Conservation (phyloP, 2,329 filamentous ascomycete genomes). For the Exophiala sideris region DNA sequence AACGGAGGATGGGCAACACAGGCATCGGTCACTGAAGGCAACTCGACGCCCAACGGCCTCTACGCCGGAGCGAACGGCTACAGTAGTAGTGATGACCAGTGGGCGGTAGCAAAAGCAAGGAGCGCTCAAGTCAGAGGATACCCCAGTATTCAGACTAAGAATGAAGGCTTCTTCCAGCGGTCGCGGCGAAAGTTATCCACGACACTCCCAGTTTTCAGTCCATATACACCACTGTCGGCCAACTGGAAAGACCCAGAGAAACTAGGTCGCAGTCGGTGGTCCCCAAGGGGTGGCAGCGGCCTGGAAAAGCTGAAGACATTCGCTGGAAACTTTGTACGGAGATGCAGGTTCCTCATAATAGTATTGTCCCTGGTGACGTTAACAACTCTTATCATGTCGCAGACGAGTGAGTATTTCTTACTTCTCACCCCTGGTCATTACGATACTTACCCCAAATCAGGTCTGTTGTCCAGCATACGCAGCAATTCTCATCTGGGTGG, state of each 20-base stretch:
- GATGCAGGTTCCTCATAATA: conserved; percentile 58
- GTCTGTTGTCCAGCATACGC: conserved; percentile 61
- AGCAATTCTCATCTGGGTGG: conserved; percentile 71
- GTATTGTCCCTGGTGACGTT: conserved; percentile 35
- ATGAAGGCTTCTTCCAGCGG: conserved; percentile 81
- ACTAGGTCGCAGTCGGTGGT: conserved; percentile 58
- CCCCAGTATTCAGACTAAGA: conserved; percentile 74
- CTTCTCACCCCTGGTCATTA: not conserved
- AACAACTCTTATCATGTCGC: conserved; percentile 23
- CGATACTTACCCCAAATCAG: conserved; percentile 35
- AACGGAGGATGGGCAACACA: conserved; percentile 88
- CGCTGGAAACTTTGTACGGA: conserved; percentile 57
- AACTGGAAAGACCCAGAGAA: conserved; percentile 77
- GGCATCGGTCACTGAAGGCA: conserved; percentile 65
- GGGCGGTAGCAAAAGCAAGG: conserved; percentile 78
- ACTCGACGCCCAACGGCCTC: conserved; percentile 61
- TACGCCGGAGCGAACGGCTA: conserved; percentile 47
- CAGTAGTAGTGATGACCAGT: conserved; percentile 61
- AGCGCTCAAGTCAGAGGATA: conserved; percentile 71
- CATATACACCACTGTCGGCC: conserved; percentile 29
- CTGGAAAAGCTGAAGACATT: conserved; percentile 35
- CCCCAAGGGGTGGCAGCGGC: conserved; percentile 37
- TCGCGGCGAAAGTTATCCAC: conserved; percentile 79
- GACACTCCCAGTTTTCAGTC: conserved; percentile 68
- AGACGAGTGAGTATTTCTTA: conserved; percentile 21